phyloP scores from a whole-genome alignment of 83 land plant genomes.

The Diphasiastrum complanatum region DNA sequence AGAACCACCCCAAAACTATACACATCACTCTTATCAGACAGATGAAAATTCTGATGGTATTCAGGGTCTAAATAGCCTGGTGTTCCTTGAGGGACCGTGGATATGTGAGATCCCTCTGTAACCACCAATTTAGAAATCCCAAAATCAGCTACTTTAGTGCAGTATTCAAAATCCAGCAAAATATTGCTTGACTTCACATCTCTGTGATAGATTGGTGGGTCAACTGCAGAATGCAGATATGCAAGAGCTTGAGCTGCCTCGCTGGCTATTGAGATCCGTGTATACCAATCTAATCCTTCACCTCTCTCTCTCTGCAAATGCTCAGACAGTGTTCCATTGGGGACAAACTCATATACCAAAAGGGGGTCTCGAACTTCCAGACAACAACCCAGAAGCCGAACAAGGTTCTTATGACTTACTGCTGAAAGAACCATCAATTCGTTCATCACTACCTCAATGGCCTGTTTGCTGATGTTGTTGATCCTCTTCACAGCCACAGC shows the following conservation, averaged over 20 bases:
- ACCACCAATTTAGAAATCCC: conserved; percentile 49
- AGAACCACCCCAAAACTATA: conserved; percentile 84
- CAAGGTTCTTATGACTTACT: conserved; percentile 4
- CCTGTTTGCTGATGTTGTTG: neutral
- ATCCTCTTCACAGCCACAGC: conserved; percentile 9
- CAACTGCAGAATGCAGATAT: conserved; percentile 2
- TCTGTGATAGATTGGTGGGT: conserved; percentile 8
- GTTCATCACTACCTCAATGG: conserved; percentile 6
- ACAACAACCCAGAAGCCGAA: conserved; percentile 12
- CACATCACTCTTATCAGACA: conserved; percentile 81
- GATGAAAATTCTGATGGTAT: conserved; percentile 49
- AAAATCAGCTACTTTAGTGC: conserved; percentile 61
- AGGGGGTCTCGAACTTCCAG: conserved; percentile 11
- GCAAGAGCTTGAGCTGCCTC: conserved; percentile 8
- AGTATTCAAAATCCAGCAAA: conserved; percentile 55
- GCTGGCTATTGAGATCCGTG: neutral
- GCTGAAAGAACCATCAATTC: neutral
- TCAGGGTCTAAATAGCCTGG: conserved; percentile 83
- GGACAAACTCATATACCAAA: too few relatives aligned
- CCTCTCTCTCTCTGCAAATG: conserved; percentile 10
- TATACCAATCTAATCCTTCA: conserved; percentile 7
- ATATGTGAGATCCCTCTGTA: conserved; percentile 26
- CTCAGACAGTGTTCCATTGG: conserved; percentile 12
- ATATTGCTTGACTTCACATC: conserved; percentile 45
- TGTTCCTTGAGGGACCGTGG: conserved; percentile 77